Conservation (phyloP, 1,284 basidiomycete species). For the Retiboletus fuscus region DNA sequence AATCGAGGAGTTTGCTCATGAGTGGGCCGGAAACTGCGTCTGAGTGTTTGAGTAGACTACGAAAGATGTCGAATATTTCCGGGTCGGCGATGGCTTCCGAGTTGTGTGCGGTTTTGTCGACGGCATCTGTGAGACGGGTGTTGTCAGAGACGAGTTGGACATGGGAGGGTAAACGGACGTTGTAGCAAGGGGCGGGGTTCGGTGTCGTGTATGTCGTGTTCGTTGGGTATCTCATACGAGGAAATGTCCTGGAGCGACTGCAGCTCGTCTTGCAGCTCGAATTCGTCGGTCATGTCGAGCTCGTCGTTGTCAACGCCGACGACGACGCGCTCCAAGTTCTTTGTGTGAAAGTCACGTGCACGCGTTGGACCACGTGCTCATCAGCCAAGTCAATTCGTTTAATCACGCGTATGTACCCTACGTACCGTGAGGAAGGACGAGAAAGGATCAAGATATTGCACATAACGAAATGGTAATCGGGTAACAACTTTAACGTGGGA, state of each 20-base stretch:
- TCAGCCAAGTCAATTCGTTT: neutral
- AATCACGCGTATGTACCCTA: too few relatives aligned
- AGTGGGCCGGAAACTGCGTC: slow-evolving; percentile 66
- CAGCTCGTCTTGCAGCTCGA: slow-evolving; percentile 66
- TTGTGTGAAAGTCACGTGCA: slow-evolving; percentile 35
- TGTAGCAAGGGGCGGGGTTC: slow-evolving; percentile 54
- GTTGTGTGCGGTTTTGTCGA: slow-evolving; percentile 79
- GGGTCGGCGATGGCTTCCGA: slow-evolving; percentile 75
- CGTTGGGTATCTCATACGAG: slow-evolving; percentile 61
- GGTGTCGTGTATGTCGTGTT: slow-evolving; percentile 58
- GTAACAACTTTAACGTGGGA: too few relatives aligned
- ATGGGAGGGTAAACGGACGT: slow-evolving; percentile 32
- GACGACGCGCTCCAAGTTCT: slow-evolving; percentile 23
- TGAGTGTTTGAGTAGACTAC: slow-evolving; percentile 80
- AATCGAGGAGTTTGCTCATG: slow-evolving; percentile 85
- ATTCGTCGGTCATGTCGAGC: slow-evolving; percentile 35
- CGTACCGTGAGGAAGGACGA: too few relatives aligned
- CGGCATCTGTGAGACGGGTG: slow-evolving; percentile 64
- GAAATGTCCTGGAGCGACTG: slow-evolving; percentile 58
- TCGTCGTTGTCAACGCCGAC: slow-evolving; percentile 12
- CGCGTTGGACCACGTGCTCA: slow-evolving; percentile 29
- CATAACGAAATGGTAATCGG: too few relatives aligned
- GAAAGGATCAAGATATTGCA: too few relatives aligned
- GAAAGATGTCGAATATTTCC: slow-evolving; percentile 82
- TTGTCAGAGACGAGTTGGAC: slow-evolving; percentile 18